Conservation (phyloP, 805 yeast genomes). For the Zygosaccharomyces rouxii region DNA sequence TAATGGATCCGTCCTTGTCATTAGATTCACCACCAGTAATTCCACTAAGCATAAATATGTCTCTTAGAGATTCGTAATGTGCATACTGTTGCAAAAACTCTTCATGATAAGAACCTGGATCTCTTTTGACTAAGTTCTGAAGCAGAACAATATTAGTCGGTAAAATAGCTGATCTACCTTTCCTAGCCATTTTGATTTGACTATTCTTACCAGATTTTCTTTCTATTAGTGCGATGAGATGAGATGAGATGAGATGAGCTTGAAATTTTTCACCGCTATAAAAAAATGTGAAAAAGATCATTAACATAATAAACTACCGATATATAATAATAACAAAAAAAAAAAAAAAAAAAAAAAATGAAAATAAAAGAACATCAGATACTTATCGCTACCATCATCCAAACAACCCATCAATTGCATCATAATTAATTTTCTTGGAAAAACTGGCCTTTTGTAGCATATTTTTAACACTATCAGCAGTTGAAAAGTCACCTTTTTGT, state of each 20-base stretch:
- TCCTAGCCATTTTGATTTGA: conserved; percentile 59
- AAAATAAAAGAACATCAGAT: neutral
- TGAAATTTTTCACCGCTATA: conserved; percentile 11
- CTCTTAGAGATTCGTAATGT: conserved; percentile 87
- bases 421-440: conserved; percentile 88
- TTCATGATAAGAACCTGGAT: conserved; percentile 89
- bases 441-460: conserved; percentile 72
- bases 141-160: conserved; percentile 88
- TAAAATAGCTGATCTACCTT: conserved; percentile 85
- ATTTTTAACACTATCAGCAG: conserved; percentile 75
- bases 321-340: neutral
- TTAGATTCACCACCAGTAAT: conserved; percentile 31
- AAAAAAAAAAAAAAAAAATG: neutral
- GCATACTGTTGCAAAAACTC: conserved; percentile 90
- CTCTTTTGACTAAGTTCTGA: conserved; percentile 89
- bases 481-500: conserved; percentile 42
- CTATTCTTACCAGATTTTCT: neutral
- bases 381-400: conserved; percentile 16
- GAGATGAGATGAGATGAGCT: conserved; percentile 29
- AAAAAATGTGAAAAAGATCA: neutral
- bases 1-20: conserved; percentile 39
- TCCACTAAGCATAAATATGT: conserved; percentile 67
- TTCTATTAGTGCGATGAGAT: conserved; percentile 9
- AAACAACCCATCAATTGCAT: conserved; percentile 58
- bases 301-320: neutral